These are phyloP conservation scores for Auriscalpium orientale DNA, from an alignment of 768 basidiomycete genomes.

Conservation along the genomic window DNA sequence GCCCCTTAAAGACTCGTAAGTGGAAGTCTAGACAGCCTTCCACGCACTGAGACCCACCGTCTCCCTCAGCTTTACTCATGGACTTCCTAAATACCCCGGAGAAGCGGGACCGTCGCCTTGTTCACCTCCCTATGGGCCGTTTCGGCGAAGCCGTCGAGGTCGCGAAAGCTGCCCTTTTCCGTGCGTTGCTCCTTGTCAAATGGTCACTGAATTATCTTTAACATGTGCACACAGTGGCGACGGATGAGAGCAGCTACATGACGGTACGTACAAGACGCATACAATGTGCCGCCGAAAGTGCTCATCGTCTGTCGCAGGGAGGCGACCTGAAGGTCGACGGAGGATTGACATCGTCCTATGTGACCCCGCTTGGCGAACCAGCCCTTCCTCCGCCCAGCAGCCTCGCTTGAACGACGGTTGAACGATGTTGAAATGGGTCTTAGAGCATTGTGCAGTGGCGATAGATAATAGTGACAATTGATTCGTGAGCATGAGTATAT, in stretches of 20 bases:
- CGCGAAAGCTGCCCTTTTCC: conserved; percentile 87
- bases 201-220: too few species aligned
- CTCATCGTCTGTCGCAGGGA: conserved; percentile 36
- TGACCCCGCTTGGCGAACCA: conserved; percentile 79
- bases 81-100: conserved; percentile 95
- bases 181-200: conserved; percentile 40
- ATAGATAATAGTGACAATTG: too few species aligned
- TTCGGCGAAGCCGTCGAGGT: conserved; percentile 97
- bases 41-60: neutral
- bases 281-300: too few species aligned
- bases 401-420: conserved; percentile 29
- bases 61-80: conserved; percentile 81
- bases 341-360: conserved; percentile 87
- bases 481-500: too few species aligned
- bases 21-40: conserved; percentile 18
- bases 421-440: neutral
- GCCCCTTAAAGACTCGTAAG: conserved; percentile 89
- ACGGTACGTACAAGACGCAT: conserved; percentile 48
- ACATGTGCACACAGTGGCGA: conserved; percentile 51
- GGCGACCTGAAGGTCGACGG: conserved; percentile 96
- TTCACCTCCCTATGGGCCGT: conserved; percentile 92
- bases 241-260: conserved; percentile 93
- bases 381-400: conserved; percentile 63
- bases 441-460: too few species aligned
- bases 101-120: conserved; percentile 85